Base-by-base conservation (phyloP, 1,284 basidiomycete genomes). In the Austroboletus novae-zelandiae region DNA sequence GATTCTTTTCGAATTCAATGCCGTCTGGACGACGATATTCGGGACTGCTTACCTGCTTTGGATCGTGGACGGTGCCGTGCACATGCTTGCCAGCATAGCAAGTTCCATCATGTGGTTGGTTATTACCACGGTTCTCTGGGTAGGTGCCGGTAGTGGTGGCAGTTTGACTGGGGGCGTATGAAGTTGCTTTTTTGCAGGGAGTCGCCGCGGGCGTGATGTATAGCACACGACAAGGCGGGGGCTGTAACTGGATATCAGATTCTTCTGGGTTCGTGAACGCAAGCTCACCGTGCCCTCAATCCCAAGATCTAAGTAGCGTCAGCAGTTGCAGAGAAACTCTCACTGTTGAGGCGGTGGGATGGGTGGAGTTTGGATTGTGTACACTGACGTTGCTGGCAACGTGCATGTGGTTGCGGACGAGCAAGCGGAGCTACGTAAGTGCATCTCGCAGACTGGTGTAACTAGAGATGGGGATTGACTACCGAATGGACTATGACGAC, bases 41-140 rank as follows among this genome's bases (percentile, higher is more conserved):
- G 77, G 81, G 11, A 73, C 77, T 6, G 79, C 80, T 32, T 90
- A 89, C 60, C 72, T 87, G 55, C 60, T 88, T 32, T 89, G 84
- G 81, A 78, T 84, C 43, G 68, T 86, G 35, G 81, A 82, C 46
- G 82, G 83, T 39, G 79, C 77, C 8, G 75, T 78, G 37, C 82
- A 84, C 61, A 64, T 87, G 36, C 74, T 90, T 34, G 87, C 86
- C 13, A 83, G 80, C 61, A 73, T 89, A 27, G 85, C 87, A 18
- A 86, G 84, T 57, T 89, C 87, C n/a, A 75, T 87, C 15, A 65
- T 84, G 44, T 90, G 87, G 87, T 69, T 89, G 23, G 64, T 81
- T 23, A 61, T 83, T 36, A 86, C 86, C 2, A 73, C 77, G 7
- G 63, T 78, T 6, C 62, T 89, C 61, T 90, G 87, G 87, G 86